Percentiles rank a stretch among this genome's conserved stretches.
Evolutionary conservation across 441 rosid genomes (phyloP).

Genomic region (Manihot esculenta): DNA sequence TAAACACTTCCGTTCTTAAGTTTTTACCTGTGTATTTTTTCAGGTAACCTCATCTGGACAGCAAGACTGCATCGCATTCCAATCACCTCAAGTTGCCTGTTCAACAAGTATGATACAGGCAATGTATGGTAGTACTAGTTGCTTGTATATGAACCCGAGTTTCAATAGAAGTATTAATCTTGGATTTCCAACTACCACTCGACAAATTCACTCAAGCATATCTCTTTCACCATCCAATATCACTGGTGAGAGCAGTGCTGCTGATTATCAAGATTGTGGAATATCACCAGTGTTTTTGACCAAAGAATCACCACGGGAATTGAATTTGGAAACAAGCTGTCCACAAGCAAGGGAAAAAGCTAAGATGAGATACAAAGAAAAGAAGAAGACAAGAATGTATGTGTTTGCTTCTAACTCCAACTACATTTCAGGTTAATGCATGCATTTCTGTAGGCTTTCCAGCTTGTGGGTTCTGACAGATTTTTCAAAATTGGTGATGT

Average conservation of each 20-base stretch:
- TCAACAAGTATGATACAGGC: constrained; percentile 32
- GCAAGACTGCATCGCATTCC: constrained; percentile 42
- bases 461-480: constrained; percentile 2
- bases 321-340: constrained; percentile 45
- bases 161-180: constrained; percentile 41
- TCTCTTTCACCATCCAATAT: constrained; percentile 57
- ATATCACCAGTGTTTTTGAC: constrained; percentile 43
- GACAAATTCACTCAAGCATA: constrained; percentile 50
- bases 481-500: constrained; percentile 11
- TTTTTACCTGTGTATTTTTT: too few relatives aligned
- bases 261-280: constrained; percentile 61
- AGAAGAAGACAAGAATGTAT: constrained; percentile 58
- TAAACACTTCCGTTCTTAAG: too few relatives aligned
- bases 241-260: constrained; percentile 49
- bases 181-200: constrained; percentile 37
- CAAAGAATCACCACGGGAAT: constrained; percentile 67
- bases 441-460: not conserved
- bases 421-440: not conserved
- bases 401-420: constrained; percentile 12
- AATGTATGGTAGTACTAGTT: constrained; percentile 24
- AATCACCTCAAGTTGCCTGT: constrained; percentile 30
- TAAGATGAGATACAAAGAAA: constrained; percentile 68
- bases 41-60: constrained; percentile 56
- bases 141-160: constrained; percentile 40
- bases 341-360: constrained; percentile 64